Base-by-base conservation (phyloP, 139 green algal species). In the Ettlia oleoabundans region DNA sequence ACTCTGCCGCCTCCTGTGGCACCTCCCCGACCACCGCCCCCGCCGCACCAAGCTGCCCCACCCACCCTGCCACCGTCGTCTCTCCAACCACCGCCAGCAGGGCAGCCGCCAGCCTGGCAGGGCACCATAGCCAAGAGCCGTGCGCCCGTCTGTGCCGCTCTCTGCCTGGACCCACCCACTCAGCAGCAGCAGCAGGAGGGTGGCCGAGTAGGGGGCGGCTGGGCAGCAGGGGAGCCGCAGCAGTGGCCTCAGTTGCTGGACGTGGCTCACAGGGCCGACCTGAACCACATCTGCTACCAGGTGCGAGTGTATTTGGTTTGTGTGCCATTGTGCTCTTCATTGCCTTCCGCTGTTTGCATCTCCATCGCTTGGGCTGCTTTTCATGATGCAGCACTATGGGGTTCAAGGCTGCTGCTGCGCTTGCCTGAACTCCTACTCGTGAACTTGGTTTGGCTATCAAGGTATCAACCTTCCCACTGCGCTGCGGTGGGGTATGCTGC, bases 191-290 rank as follows among this genome's bases (percentile, higher is more conserved):
- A 13, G 65, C 65, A 30, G 35, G 30, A 8, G 30, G 28, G 33
- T 0, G 13, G 41, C 26, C 1, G n/a, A 19, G 55, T n/a, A 9
- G 15, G 22, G 21, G 72, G 21, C 41, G 68, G 69, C 62, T 87
- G 77, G 76, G 83, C 66, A 24, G 51, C 76, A 15, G 33, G 24
- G 8, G 84, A 88, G 61, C 78, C 84, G 32, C n/a, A 53, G 41
- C 53, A 75, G 41, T 88, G 84, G 84, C 84, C 84, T 0, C 30
- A 43, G 28, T n/a, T 43, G 47, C 70, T 88, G 53, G 84, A 88
- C 7, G 84, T 88, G 0, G 62, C 65, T 13, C 61, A 82, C 28
- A 64, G 84, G 15, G 66, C 76, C 6, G 66, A 81, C 32, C 51
- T 85, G 67, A n/a, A 51, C 22, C 67, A 88, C 19, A 51, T 88